These are phyloP conservation scores for Panicum miliaceum DNA, from an alignment of 176 grass and related monocot genomes.

Conservation along the genomic window DNA sequence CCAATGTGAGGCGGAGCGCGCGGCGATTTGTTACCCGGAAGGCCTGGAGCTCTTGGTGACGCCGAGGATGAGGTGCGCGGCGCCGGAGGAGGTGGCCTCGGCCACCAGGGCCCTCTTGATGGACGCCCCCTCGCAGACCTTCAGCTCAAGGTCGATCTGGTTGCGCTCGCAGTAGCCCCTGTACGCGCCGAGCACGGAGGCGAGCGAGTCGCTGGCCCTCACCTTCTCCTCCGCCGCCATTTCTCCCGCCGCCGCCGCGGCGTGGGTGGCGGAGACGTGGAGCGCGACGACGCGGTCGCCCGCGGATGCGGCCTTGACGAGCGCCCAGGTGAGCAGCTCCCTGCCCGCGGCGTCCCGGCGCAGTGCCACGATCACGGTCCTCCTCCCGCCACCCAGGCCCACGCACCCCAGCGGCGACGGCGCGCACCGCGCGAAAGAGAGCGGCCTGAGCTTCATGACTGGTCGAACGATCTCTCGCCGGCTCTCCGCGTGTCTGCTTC, in stretches of 20 bases:
- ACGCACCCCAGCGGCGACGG: not conserved
- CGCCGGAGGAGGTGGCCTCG: conserved; percentile 52
- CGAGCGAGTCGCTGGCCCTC: conserved; percentile 27
- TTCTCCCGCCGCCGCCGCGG: not conserved
- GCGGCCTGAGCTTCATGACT: conserved; percentile 43
- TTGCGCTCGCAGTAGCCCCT: conserved; percentile 78
- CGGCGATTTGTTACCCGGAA: conserved; percentile 46
- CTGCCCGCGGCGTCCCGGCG: conserved; percentile 64
- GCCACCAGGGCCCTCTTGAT: conserved; percentile 59
- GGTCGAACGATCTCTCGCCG: not conserved
- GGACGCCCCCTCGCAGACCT: conserved; percentile 58
- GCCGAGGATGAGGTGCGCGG: conserved; percentile 69
- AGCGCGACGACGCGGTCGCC: conserved; percentile 73
- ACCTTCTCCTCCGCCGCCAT: not conserved
- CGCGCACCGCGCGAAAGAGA: not conserved
- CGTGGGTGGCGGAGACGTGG: conserved; percentile 43
- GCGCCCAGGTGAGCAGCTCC: conserved; percentile 83
- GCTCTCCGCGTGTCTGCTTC: too few species aligned
- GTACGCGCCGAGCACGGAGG: conserved; percentile 64
- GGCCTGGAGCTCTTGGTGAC: conserved; percentile 42
- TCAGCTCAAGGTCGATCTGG: conserved; percentile 81
- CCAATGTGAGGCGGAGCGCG: too few species aligned
- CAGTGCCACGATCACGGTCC: conserved; percentile 74
- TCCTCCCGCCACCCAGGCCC: not conserved
- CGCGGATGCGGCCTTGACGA: conserved; percentile 66